Percentiles rank a stretch among this genome's conserved stretches.
Evolutionary conservation across 768 basidiomycete species (phyloP).

Genomic region (Pleurotus salmoneostramineus): DNA sequence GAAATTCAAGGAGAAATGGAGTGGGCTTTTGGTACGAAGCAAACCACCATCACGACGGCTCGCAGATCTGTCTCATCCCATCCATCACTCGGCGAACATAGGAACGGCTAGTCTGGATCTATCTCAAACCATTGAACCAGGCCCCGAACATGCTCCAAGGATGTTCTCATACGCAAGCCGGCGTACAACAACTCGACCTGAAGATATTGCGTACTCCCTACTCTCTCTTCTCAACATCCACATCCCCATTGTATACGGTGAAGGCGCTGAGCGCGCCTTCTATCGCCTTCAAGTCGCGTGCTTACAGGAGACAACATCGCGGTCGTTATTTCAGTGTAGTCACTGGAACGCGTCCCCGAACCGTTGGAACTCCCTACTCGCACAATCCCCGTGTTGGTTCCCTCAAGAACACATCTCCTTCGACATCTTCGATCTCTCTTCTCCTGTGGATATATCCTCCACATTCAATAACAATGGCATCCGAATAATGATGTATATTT

Average conservation of each 20-base stretch:
- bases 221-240: background rate
- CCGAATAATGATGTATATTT: no score
- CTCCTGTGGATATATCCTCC: no score
- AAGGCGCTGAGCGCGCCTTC: background rate
- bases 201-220: background rate
- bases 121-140: background rate
- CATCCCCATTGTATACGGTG: background rate
- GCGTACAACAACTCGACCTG: background rate
- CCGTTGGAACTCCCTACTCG: background rate
- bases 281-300: constrained; percentile 1
- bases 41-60: no score
- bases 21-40: no score
- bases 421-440: no score
- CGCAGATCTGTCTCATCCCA: no score
- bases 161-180: background rate
- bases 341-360: background rate
- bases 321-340: background rate
- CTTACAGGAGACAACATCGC: background rate
- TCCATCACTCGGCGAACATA: no score
- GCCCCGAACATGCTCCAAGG: background rate
- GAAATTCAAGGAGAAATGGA: no score
- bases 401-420: no score
- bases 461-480: no score
- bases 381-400: no score
- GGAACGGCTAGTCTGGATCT: no score